These are phyloP conservation scores for Glycine tomentella DNA, from an alignment of 306 rosid genomes.

Conservation along the genomic window DNA sequence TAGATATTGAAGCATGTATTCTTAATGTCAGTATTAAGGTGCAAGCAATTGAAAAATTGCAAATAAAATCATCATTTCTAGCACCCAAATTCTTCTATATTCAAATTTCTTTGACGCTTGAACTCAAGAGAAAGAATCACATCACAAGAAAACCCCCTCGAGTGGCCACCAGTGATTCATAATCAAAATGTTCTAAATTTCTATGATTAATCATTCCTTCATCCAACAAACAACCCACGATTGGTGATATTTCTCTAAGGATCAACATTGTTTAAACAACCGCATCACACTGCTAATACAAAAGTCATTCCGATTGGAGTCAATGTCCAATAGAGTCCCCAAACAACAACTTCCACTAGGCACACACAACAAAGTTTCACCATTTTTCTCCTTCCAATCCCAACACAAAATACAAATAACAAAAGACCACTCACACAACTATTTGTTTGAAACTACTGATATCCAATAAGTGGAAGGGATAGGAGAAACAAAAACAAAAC, in stretches of 20 bases:
- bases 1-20: background rate
- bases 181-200: conserved; percentile 5
- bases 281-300: background rate
- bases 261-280: background rate
- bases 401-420: background rate
- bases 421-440: conserved; percentile 6
- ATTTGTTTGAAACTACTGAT: conserved; percentile 15
- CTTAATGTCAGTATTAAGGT: background rate
- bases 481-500: too few species aligned
- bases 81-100: conserved; percentile 6
- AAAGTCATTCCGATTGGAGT: background rate
- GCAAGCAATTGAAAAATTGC: background rate
- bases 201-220: background rate
- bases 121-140: background rate
- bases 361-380: background rate
- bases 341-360: background rate
- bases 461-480: background rate
- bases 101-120: background rate
- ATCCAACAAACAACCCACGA: background rate
- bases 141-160: background rate
- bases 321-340: background rate
- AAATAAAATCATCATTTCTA: conserved; percentile 16
- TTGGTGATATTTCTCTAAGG: background rate
- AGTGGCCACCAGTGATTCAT: conserved; percentile 9
- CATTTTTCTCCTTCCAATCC: conserved; percentile 16